Evolutionary conservation across 768 basidiomycete species (phyloP).

Genomic region (Russula brevipes): DNA sequence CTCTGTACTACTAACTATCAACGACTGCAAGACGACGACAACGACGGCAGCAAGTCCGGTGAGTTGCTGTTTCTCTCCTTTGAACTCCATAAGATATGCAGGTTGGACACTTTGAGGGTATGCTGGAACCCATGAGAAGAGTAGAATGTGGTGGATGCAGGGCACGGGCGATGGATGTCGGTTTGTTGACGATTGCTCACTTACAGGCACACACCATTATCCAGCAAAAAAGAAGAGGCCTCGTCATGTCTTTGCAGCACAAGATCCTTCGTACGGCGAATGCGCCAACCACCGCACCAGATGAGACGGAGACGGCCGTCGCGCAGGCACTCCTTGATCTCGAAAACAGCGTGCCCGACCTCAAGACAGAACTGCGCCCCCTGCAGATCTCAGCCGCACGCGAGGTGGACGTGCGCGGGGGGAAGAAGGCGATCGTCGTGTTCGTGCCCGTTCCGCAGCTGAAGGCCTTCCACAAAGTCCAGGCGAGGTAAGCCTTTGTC

Average conservation of each 20-base stretch:
- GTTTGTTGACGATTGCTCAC: background rate
- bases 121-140: background rate
- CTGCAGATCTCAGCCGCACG: slow-evolving; percentile 98
- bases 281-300: slow-evolving; percentile 82
- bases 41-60: slow-evolving; percentile 15
- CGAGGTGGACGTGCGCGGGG: slow-evolving; percentile 98
- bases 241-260: slow-evolving; percentile 62
- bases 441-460: slow-evolving; percentile 96
- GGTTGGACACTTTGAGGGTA: background rate
- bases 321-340: slow-evolving; percentile 97
- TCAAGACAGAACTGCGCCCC: slow-evolving; percentile 92
- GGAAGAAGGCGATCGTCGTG: slow-evolving; percentile 98
- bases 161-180: background rate
- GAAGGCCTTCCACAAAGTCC: slow-evolving; percentile 98
- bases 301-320: slow-evolving; percentile 86
- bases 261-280: slow-evolving; percentile 97
- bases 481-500: slow-evolving; percentile 65
- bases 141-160: slow-evolving; percentile 19
- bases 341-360: slow-evolving; percentile 96
- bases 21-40: slow-evolving; percentile 15
- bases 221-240: background rate
- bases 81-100: background rate
- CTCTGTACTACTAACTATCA: background rate
- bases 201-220: slow-evolving; percentile 9
- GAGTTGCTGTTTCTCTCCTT: background rate